phyloP scores from a whole-genome alignment of 2,329 filamentous ascomycete genomes.

The Aspergillus luchuensis region DNA sequence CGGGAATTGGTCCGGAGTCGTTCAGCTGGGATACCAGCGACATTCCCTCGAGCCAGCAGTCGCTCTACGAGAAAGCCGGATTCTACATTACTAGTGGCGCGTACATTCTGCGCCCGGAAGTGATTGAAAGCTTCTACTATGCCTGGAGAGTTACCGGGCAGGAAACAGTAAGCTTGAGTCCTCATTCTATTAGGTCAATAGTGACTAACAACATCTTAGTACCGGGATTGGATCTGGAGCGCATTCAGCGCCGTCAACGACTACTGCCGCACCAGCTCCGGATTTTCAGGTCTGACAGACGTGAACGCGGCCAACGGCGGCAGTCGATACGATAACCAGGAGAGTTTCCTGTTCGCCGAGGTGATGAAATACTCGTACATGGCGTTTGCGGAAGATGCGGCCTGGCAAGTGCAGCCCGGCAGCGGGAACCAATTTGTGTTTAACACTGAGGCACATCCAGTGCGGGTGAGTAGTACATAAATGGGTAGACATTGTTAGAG shows the following conservation, averaged over 20 bases:
- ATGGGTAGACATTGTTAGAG: not conserved
- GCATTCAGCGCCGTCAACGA: constrained; percentile 70
- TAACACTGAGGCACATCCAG: constrained; percentile 67
- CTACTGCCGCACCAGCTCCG: constrained; percentile 64
- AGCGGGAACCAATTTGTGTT: constrained; percentile 60
- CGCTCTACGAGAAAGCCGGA: constrained; percentile 67
- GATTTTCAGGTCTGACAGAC: constrained; percentile 66
- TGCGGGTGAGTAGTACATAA: constrained; percentile 13
- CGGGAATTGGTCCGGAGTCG: constrained; percentile 74
- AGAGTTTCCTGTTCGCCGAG: constrained; percentile 87
- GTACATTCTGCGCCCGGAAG: constrained; percentile 77
- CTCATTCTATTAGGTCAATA: not conserved
- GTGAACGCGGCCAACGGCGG: constrained; percentile 68
- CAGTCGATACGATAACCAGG: constrained; percentile 68
- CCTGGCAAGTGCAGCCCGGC: constrained; percentile 58
- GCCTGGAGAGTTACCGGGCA: constrained; percentile 79
- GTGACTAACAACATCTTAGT: constrained; percentile 43
- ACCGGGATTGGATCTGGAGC: constrained; percentile 82
- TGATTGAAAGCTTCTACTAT: constrained; percentile 84
- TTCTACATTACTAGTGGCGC: constrained; percentile 66
- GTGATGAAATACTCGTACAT: constrained; percentile 83
- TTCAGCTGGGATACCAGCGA: constrained; percentile 64
- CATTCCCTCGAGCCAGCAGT: constrained; percentile 50
- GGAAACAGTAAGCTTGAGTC: constrained; percentile 46
- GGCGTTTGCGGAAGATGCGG: constrained; percentile 64